These are phyloP conservation scores for Claviceps sp. DNA, from an alignment of 2,329 filamentous ascomycete genomes.

Conservation along the genomic window DNA sequence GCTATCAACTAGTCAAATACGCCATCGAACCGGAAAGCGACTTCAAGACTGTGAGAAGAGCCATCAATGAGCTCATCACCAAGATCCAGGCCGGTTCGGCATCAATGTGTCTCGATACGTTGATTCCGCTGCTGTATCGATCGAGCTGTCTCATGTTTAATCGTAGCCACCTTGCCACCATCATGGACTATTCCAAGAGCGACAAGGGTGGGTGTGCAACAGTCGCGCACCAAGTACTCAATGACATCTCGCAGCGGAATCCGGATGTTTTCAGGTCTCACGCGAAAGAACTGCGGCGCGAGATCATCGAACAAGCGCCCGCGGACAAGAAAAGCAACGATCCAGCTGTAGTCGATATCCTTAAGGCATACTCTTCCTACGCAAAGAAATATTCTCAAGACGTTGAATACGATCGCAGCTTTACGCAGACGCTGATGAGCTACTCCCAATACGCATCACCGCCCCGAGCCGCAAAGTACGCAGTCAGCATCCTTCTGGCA, in stretches of 20 bases:
- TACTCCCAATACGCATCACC: slow-evolving; percentile 77
- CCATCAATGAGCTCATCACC: slow-evolving; percentile 80
- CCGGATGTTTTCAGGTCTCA: slow-evolving; percentile 88
- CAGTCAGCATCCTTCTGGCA: slow-evolving; percentile 77
- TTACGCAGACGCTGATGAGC: slow-evolving; percentile 65
- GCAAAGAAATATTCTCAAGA: slow-evolving; percentile 76
- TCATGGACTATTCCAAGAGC: slow-evolving; percentile 76
- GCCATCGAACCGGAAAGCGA: slow-evolving; percentile 76
- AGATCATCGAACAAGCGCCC: slow-evolving; percentile 70
- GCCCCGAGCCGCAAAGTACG: slow-evolving; percentile 79
- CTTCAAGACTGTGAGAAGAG: slow-evolving; percentile 80
- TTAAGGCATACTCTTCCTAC: slow-evolving; percentile 90
- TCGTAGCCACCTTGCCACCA: slow-evolving; percentile 79
- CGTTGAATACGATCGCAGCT: slow-evolving; percentile 67
- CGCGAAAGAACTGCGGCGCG: slow-evolving; percentile 79
- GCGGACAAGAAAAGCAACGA: slow-evolving; percentile 55
- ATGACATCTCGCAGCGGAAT: slow-evolving; percentile 80
- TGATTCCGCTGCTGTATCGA: slow-evolving; percentile 73
- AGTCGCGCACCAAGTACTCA: slow-evolving; percentile 77
- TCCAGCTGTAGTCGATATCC: slow-evolving; percentile 65
- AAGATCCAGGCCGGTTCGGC: slow-evolving; percentile 57
- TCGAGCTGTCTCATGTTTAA: slow-evolving; percentile 82
- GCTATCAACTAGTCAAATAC: slow-evolving; percentile 80
- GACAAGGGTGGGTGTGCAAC: slow-evolving; percentile 66
- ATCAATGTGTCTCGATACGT: slow-evolving; percentile 58